Evolutionary conservation across 208 protist genomes (phyloP).

Genomic region (Jaenimonas drosophilae): DNA sequence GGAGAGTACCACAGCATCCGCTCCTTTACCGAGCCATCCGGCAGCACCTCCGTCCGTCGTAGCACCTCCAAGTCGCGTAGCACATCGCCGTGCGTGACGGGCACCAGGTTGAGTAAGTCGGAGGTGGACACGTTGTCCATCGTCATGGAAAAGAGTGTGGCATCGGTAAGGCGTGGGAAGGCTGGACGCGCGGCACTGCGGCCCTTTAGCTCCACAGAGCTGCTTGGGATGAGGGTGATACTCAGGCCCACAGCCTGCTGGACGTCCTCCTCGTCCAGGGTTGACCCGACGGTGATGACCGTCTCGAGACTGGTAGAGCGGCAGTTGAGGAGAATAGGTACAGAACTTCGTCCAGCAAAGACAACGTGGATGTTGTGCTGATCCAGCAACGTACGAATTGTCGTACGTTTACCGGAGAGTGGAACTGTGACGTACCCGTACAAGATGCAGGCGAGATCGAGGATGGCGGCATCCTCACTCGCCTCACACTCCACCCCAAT

Average conservation of each 20-base stretch:
- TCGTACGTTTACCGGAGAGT: conserved; percentile 45
- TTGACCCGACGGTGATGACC: conserved; percentile 54
- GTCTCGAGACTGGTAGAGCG: conserved; percentile 67
- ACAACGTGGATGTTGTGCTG: conserved; percentile 60
- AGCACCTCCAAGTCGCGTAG: conserved; percentile 56
- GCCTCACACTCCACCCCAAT: conserved; percentile 75
- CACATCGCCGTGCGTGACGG: conserved; percentile 53
- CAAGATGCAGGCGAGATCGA: conserved; percentile 61
- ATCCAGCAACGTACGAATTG: conserved; percentile 60
- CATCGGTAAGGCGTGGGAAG: background rate
- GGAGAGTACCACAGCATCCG: conserved; percentile 69
- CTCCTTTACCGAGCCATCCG: conserved; percentile 37
- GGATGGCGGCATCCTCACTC: conserved; percentile 28
- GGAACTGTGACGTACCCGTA: conserved; percentile 66
- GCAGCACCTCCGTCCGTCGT: conserved; percentile 47
- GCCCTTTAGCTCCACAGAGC: conserved; percentile 51
- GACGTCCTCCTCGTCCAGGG: conserved; percentile 40
- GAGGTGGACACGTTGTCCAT: conserved; percentile 43
- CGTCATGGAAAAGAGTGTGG: conserved; percentile 46
- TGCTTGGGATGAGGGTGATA: conserved; percentile 59
- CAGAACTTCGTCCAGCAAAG: conserved; percentile 41
- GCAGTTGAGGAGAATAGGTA: conserved; percentile 59
- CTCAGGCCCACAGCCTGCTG: conserved; percentile 65
- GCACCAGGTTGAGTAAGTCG: conserved; percentile 19
- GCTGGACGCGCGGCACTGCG: conserved; percentile 15